Base-by-base conservation (phyloP, 192 early-diverging fungal genomes). In the Geranomyces variabilis region DNA sequence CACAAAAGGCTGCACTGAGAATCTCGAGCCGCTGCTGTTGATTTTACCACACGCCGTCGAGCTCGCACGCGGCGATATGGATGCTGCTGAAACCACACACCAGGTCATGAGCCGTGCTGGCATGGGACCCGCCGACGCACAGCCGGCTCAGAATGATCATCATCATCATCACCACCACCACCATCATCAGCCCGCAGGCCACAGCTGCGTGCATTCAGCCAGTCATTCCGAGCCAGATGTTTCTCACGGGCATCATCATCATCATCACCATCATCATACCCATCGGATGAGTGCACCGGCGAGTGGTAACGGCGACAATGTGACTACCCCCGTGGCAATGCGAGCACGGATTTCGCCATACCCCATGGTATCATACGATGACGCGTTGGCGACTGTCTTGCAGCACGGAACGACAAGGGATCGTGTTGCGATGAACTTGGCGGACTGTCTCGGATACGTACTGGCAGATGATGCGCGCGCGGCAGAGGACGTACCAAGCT, bases 1-100 rank as follows among this genome's bases (percentile, higher is more conserved):
- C 70, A 83, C 80, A 6, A 97, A 94, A 79, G 96, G 91, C 0
- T 81, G 90, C 30, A 81, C 81, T 30, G 96, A 99, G 79, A 97
- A 93, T 76, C 71, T 96, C 36, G 79, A 87, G 48, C 89, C 91
- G 55, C 70, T 97, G 7, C 36, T 93, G 5, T 72, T 74, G 7
- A 84, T 95, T 10, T 70, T 98, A 21, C 89, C 90, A 1, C 96
- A 98, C 76, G 94, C 94, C 14, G 77, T 94, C 8, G 91, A 93
- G 66, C 74, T 93, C 1, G 72, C 79, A 4, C 67, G 71, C 44
- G 91, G 89, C 24, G 88, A 82, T 2, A 73, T 22, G 12, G 63
- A 45, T 31, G 71, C 84, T 17, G 87, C 89, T n/a, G 82, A 81
- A 49, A 71, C 78, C 14, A 64, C 83, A 8, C 92, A 93, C 72